Evolutionary conservation across 495 filamentous ascomycete genomes (phyloP).

Genomic region (Venustampulla echinocandica): DNA sequence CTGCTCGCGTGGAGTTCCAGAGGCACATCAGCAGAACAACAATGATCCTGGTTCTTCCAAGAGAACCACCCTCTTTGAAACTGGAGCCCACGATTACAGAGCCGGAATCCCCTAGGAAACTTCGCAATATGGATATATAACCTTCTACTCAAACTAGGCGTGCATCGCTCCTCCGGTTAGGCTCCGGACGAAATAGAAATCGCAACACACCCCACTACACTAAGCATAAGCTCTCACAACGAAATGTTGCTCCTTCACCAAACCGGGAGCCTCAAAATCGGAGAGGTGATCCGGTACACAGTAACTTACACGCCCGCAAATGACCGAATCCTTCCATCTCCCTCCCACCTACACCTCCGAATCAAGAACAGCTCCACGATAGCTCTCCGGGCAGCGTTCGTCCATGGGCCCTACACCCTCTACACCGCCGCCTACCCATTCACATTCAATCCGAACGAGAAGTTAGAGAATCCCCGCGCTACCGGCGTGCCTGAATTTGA

Average conservation of each 20-base stretch:
- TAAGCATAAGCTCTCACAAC: no score
- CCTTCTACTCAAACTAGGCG: no score
- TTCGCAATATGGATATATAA: no score
- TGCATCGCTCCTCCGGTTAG: no score
- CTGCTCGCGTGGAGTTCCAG: no score
- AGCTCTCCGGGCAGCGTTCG: conserved; percentile 84
- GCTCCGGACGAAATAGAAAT: no score
- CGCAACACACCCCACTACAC: no score
- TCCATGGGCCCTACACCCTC: conserved; percentile 90
- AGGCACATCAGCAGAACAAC: no score
- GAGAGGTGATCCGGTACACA: conserved; percentile 85
- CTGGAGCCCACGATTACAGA: no score
- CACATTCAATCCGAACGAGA: conserved; percentile 68
- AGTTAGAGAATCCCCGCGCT: conserved; percentile 49
- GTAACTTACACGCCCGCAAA: conserved; percentile 84
- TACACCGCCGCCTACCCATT: conserved; percentile 76
- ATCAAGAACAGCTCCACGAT: conserved; percentile 89
- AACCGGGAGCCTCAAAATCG: conserved; percentile 79
- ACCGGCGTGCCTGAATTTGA: conserved; percentile 81
- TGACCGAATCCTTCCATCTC: conserved; percentile 81
- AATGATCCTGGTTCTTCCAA: no score
- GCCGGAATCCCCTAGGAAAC: no score
- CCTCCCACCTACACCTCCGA: conserved; percentile 66
- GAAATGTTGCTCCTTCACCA: conserved; percentile 87
- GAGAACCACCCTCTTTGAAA: no score